These are phyloP conservation scores for Chytridium lagenaria DNA, from an alignment of 371 early-diverging fungal species.

Conservation along the genomic window DNA sequence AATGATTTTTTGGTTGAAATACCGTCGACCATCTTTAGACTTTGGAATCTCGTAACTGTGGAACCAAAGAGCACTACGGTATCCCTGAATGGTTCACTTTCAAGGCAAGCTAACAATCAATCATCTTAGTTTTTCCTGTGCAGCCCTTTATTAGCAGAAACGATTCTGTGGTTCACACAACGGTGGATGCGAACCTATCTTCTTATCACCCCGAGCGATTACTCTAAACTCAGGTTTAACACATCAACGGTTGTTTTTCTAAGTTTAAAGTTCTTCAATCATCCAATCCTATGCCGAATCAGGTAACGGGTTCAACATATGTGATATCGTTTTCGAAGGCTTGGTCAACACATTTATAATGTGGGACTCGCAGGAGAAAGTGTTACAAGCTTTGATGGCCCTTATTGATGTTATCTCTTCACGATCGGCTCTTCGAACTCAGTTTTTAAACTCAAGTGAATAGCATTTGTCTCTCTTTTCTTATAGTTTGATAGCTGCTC, in stretches of 20 bases:
- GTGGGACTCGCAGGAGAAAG: conserved; percentile 79
- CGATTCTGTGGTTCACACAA: conserved; percentile 76
- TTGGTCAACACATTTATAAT: conserved; percentile 67
- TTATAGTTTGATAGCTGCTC: neutral
- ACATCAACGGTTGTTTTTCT: too few relatives aligned
- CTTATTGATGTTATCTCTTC: neutral
- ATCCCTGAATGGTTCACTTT: too few relatives aligned
- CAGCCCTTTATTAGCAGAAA: conserved; percentile 76
- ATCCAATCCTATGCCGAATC: conserved; percentile 32
- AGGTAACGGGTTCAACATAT: conserved; percentile 67
- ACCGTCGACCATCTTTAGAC: conserved; percentile 60
- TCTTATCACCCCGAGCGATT: conserved; percentile 66
- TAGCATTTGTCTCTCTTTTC: neutral
- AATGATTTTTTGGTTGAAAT: conserved; percentile 66
- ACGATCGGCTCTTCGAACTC: neutral
- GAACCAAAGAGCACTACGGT: conserved; percentile 58
- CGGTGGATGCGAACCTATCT: conserved; percentile 78
- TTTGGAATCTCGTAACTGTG: conserved; percentile 55
- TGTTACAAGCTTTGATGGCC: conserved; percentile 45
- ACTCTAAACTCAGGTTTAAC: conserved; percentile 60
- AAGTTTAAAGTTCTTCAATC: conserved; percentile 25
- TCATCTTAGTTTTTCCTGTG: conserved; percentile 50
- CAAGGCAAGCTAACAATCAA: too few relatives aligned
- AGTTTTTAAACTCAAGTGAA: neutral
- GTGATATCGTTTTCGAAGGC: conserved; percentile 68